These are phyloP conservation scores for Nitzschia inconspicua DNA, from an alignment of 108 stramenopile genomes.

Conservation along the genomic window DNA sequence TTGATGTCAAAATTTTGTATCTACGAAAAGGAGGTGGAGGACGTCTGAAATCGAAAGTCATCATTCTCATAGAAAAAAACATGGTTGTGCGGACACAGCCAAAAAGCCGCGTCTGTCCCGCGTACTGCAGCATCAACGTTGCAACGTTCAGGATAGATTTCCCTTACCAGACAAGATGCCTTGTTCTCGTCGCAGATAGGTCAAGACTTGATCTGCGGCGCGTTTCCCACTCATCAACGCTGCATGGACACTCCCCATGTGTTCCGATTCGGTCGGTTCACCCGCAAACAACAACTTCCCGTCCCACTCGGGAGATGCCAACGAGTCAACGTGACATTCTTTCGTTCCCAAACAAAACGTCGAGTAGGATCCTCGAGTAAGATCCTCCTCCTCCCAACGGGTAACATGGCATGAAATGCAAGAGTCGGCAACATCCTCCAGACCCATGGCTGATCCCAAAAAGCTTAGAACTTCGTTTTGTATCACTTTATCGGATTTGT, in stretches of 20 bases:
- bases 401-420: conserved; percentile 48
- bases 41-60: no score
- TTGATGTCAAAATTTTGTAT: no score
- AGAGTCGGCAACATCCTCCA: conserved; percentile 4
- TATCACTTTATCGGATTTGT: conserved; percentile 34
- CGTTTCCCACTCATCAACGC: conserved; percentile 48
- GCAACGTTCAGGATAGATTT: no score
- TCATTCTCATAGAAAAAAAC: no score
- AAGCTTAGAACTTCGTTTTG: conserved; percentile 42
- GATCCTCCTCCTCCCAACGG: conserved; percentile 61
- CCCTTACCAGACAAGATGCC: no score
- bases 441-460: conserved; percentile 37
- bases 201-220: conserved; percentile 17
- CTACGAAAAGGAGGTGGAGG: no score
- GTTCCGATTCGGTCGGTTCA: conserved; percentile 45
- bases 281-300: conserved; percentile 51
- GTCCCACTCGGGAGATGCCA: conserved; percentile 41
- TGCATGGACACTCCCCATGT: conserved; percentile 60
- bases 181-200: no score
- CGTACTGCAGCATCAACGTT: no score
- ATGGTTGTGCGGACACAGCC: no score
- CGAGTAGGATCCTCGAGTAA: conserved; percentile 47
- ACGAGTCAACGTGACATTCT: conserved; percentile 30
- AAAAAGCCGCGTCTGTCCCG: no score
- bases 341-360: conserved; percentile 33